Evolutionary conservation across 306 rosid species (phyloP), one percentile per base, ranked within the genome.

Genomic region (Crotalaria pallida): DNA sequence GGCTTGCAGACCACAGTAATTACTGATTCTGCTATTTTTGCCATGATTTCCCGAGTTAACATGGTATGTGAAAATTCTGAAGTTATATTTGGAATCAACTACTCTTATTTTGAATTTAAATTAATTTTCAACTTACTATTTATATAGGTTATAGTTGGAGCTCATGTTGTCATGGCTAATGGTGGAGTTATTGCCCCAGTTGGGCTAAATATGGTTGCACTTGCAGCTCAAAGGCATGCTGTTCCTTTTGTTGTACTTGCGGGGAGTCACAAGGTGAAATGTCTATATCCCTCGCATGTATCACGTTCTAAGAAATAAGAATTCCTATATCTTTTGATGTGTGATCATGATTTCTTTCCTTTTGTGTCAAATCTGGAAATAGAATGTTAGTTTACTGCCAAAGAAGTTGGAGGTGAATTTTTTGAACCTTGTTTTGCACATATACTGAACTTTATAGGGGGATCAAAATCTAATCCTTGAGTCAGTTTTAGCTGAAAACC

Each of bases 161-260:
- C 97, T 38, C 99, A 95, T 81, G 96, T 96, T 75, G 96, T 95
- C 80, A 91, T 95, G 99, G 96, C 97, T 75, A 95, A 95, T 81
- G 99, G 99, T 64, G 99, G 97, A 63, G 91, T 95, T 43, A 77
- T 95, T 73, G 97, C 89, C 52, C 99, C 97, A 5, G 88, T 95
- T 29, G 99, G 99, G 67, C 86, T 89, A 82, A 84, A 89, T 83
- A 95, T 95, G 99, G 93, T 91, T 77, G 96, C 97, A 62, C 99
- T 95, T 82, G 97, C 99, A 58, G 99, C 99, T 52, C 83, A 86
- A 73, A 89, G 91, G 88, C 99, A 95, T 78, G 96, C 97, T 45
- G 97, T 95, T 49, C 99, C 97, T 50, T 95, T 91, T 89, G 99
- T 89, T 41, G 96, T 95, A 33, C 96, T 95, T 71, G 97, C 96